phyloP scores from a whole-genome alignment of 75 land plant genomes.

The Picea glauca region DNA sequence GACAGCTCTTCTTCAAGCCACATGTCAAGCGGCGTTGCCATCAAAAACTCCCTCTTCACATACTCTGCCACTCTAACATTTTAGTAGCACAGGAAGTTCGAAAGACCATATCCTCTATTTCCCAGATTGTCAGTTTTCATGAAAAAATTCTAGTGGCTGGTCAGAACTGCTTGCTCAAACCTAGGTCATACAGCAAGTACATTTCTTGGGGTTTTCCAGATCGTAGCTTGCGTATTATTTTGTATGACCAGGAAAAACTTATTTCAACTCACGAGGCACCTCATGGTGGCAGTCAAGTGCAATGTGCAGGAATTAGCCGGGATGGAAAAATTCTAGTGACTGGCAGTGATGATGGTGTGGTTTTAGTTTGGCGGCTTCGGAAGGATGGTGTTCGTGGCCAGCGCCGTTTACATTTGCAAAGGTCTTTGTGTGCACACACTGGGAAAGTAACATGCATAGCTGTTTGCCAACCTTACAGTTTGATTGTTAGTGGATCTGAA shows the following conservation, averaged over 20 bases:
- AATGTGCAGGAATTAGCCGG: slow-evolving; percentile 83
- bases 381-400: slow-evolving; percentile 52
- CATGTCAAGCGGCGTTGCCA: slow-evolving; percentile 83
- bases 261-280: slow-evolving; percentile 96
- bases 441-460: slow-evolving; percentile 78
- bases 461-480: slow-evolving; percentile 90
- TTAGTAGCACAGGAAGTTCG: slow-evolving; percentile 72
- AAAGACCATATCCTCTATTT: slow-evolving; percentile 51
- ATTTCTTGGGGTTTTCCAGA: slow-evolving; percentile 97
- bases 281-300: slow-evolving; percentile 89
- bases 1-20: slow-evolving; percentile 92
- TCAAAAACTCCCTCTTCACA: slow-evolving; percentile 55
- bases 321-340: slow-evolving; percentile 89
- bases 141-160: slow-evolving; percentile 79
- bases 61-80: slow-evolving; percentile 43
- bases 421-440: slow-evolving; percentile 88
- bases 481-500: slow-evolving; percentile 90
- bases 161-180: slow-evolving; percentile 72
- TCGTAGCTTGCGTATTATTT: slow-evolving; percentile 80
- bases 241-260: slow-evolving; percentile 93
- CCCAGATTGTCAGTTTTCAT: slow-evolving; percentile 71
- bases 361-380: slow-evolving; percentile 78
- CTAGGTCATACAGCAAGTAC: slow-evolving; percentile 78
- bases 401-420: slow-evolving; percentile 52
- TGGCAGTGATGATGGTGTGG: slow-evolving; percentile 94